Percentiles rank a stretch among this genome's conserved stretches.
Evolutionary conservation across 2,329 filamentous ascomycete genomes (phyloP).

Genomic region (Aspergillus unguis): DNA sequence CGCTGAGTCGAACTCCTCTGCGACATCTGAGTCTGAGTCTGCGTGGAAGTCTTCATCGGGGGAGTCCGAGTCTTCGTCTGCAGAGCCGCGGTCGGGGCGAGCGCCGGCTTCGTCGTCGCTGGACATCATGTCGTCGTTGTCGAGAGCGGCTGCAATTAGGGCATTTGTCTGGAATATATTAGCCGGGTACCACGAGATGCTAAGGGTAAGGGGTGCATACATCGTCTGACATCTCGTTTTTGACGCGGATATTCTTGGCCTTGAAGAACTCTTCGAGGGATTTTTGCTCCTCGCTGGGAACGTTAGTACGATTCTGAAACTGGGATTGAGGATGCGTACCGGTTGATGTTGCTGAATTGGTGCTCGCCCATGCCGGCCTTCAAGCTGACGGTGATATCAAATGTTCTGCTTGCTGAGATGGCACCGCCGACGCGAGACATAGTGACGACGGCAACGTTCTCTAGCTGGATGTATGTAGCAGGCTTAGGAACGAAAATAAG

Average conservation of each 20-base stretch:
- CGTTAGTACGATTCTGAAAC: constrained; percentile 22
- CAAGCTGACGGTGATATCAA: constrained; percentile 91
- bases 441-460: constrained; percentile 85
- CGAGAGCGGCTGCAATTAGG: constrained; percentile 73
- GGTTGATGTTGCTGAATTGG: constrained; percentile 98
- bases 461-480: constrained; percentile 93
- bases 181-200: constrained; percentile 14
- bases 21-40: constrained; percentile 89
- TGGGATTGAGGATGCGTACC: constrained; percentile 43
- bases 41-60: constrained; percentile 94
- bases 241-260: constrained; percentile 87
- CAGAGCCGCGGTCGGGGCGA: constrained; percentile 77
- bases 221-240: constrained; percentile 98
- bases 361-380: constrained; percentile 84
- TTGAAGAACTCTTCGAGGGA: constrained; percentile 98
- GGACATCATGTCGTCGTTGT: constrained; percentile 76
- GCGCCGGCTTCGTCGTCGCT: constrained; percentile 73
- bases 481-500: constrained; percentile 99
- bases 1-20: constrained; percentile 89
- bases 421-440: constrained; percentile 95
- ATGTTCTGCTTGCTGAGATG: constrained; percentile 88
- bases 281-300: constrained; percentile 76
- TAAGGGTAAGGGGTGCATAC: constrained; percentile 51
- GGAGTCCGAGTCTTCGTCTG: constrained; percentile 93
- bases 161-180: constrained; percentile 47